Base-by-base conservation (phyloP, 768 basidiomycete species). In the Panus rudis region DNA sequence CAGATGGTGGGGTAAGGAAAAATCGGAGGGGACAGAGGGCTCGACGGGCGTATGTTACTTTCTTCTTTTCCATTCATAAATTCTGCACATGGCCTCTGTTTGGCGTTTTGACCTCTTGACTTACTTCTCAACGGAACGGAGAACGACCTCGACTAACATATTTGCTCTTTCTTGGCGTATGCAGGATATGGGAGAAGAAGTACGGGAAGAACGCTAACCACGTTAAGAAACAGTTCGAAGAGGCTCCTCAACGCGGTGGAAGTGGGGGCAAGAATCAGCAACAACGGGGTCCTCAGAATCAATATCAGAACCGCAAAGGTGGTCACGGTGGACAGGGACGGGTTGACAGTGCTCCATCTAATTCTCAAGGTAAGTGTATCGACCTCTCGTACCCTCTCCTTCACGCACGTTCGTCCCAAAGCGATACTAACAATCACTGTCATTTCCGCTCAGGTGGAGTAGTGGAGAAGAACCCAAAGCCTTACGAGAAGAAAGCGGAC, bases 121-220 rank as follows among this genome's bases (percentile, higher is more conserved):
- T n/a, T n/a, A n/a, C n/a, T n/a, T n/a, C n/a, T n/a, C n/a, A n/a
- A n/a, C n/a, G n/a, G n/a, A n/a, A n/a, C n/a, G n/a, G n/a, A n/a
- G n/a, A n/a, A n/a, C n/a, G n/a, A n/a, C n/a, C 17, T 12, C 12
- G 23, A 17, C 24, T 21, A 13, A 6, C 41, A 10, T 17, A 11
- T 45, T 22, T 46, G n/a, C n/a, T n/a, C n/a, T n/a, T n/a, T n/a
- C n/a, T n/a, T n/a, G n/a, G n/a, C n/a, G n/a, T 41, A 28, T 28
- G 37, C 41, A 97, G 93, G 2, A 96, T 98, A 52, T 97, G 94
- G 93, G 94, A 97, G 66, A 93, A 92, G 67, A 97, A 92, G 63
- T 98, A 79, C 54, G 94, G 94, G 37, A 76, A 71, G 47, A 78
- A 81, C 48, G 93, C 94, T 19, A 96, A 94, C 59, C 94, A 98